A percentile compares a stretch with the other conserved stretches of the same genome.
phyloP scores from a whole-genome alignment of 768 basidiomycete species.

The Lactarius akahatsu region DNA sequence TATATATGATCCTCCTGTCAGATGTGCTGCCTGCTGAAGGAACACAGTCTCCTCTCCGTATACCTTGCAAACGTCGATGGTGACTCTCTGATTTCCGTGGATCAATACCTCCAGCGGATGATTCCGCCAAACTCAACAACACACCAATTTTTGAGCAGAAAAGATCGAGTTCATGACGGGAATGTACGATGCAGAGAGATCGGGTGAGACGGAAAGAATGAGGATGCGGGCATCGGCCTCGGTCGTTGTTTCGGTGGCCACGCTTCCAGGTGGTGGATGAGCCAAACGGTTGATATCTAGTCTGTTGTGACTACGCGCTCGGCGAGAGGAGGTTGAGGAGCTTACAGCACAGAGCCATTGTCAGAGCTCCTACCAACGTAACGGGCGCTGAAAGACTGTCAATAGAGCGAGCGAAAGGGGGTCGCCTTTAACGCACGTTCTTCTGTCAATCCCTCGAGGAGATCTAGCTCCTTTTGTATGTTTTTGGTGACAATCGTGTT shows the following conservation, averaged over 20 bases:
- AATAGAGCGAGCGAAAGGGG: conserved; percentile 24
- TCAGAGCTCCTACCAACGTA: conserved; percentile 83
- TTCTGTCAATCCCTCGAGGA: conserved; percentile 47
- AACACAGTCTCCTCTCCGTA: conserved; percentile 90
- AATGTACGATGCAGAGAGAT: conserved; percentile 88
- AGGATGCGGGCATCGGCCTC: conserved; percentile 57
- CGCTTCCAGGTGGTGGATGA: conserved; percentile 36
- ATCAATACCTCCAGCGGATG: too few relatives aligned
- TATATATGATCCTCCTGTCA: conserved; percentile 94
- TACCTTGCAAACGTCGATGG: conserved; percentile 94
- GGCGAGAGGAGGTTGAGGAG: conserved; percentile 4
- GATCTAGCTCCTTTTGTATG: conserved; percentile 62
- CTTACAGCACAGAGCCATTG: conserved; percentile 90
- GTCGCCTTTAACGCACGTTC: conserved; percentile 43
- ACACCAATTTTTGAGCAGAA: conserved; percentile 95
- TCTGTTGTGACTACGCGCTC: conserved; percentile 37
- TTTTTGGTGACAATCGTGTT: conserved; percentile 63
- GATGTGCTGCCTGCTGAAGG: conserved; percentile 93
- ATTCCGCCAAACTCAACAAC: not conserved
- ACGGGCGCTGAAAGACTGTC: conserved; percentile 47
- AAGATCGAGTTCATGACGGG: conserved; percentile 99
- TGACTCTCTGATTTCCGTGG: conserved; percentile 68
- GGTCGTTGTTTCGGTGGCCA: conserved; percentile 37
- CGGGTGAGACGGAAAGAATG: conserved; percentile 89
- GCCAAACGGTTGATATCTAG: conserved; percentile 65